Conservation (phyloP, 2,329 filamentous ascomycete species). For the Trichoderma aggressivum region DNA sequence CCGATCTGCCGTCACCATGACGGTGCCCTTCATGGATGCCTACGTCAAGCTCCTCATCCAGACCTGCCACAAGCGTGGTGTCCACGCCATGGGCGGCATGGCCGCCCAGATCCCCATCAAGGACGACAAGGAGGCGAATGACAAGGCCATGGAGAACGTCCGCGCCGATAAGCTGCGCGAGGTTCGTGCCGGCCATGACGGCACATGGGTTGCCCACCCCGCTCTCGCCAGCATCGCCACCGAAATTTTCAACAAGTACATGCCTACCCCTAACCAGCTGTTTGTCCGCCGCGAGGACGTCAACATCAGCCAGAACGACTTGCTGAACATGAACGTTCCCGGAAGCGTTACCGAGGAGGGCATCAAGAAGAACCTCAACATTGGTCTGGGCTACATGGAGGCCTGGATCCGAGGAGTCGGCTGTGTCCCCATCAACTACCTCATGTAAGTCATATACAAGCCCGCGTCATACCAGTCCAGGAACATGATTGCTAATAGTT, state of each 20-base stretch:
- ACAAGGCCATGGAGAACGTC: slow-evolving; percentile 89
- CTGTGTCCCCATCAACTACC: slow-evolving; percentile 94
- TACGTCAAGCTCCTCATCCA: slow-evolving; percentile 96
- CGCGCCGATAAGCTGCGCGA: slow-evolving; percentile 95
- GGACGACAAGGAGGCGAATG: slow-evolving; percentile 85
- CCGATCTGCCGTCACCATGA: slow-evolving; percentile 91
- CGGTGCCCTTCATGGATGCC: slow-evolving; percentile 94
- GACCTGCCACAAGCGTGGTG: slow-evolving; percentile 92
- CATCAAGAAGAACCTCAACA: slow-evolving; percentile 96
- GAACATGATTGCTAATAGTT: slow-evolving; percentile 11
- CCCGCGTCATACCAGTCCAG: background rate
- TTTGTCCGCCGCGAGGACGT: slow-evolving; percentile 90
- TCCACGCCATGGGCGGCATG: slow-evolving; percentile 99
- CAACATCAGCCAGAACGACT: slow-evolving; percentile 77
- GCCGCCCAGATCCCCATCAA: slow-evolving; percentile 99
- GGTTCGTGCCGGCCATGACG: slow-evolving; percentile 91
- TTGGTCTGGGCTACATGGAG: slow-evolving; percentile 97
- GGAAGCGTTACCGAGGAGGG: slow-evolving; percentile 89
- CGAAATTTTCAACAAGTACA: slow-evolving; percentile 95
- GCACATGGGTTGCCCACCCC: slow-evolving; percentile 95
- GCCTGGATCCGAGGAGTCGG: slow-evolving; percentile 93
- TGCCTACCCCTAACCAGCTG: slow-evolving; percentile 97
- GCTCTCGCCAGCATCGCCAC: slow-evolving; percentile 83
- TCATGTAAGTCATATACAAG: slow-evolving; percentile 61
- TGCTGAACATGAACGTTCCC: slow-evolving; percentile 97